These are phyloP conservation scores for Mucor mucedo DNA, from an alignment of 371 early-diverging fungal genomes.

Conservation along the genomic window DNA sequence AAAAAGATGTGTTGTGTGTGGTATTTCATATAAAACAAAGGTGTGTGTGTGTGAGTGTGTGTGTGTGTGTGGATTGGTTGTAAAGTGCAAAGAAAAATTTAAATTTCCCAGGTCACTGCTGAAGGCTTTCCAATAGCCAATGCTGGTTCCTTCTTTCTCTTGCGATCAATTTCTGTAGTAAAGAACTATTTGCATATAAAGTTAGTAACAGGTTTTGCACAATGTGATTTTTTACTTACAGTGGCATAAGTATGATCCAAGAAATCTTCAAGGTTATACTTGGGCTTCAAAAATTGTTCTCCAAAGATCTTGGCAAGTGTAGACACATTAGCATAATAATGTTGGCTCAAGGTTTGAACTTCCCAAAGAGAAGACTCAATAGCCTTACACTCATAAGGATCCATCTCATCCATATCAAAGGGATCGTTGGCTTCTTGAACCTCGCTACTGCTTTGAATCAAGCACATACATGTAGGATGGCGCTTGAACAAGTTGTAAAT, in stretches of 20 bases:
- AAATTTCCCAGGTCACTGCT: conserved; percentile 40
- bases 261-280: conserved; percentile 90
- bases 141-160: conserved; percentile 73
- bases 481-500: conserved; percentile 89
- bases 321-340: conserved; percentile 85
- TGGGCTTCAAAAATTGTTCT: conserved; percentile 85
- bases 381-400: conserved; percentile 84
- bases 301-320: conserved; percentile 84
- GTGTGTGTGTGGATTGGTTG: not conserved
- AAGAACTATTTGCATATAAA: conserved; percentile 57
- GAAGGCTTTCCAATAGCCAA: conserved; percentile 66
- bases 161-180: conserved; percentile 67
- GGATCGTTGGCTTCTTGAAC: conserved; percentile 62
- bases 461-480: conserved; percentile 85
- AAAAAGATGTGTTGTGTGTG: not conserved
- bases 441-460: conserved; percentile 76
- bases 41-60: not conserved
- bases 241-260: conserved; percentile 90
- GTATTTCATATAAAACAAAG: not conserved
- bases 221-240: conserved; percentile 31
- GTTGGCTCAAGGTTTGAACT: conserved; percentile 77
- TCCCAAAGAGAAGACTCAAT: conserved; percentile 94
- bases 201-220: not conserved
- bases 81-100: not conserved
- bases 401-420: conserved; percentile 64